A percentile compares a stretch with the other conserved stretches of the same genome.
phyloP scores from a whole-genome alignment of 148 eudicot species.

The Cornus kousa region DNA sequence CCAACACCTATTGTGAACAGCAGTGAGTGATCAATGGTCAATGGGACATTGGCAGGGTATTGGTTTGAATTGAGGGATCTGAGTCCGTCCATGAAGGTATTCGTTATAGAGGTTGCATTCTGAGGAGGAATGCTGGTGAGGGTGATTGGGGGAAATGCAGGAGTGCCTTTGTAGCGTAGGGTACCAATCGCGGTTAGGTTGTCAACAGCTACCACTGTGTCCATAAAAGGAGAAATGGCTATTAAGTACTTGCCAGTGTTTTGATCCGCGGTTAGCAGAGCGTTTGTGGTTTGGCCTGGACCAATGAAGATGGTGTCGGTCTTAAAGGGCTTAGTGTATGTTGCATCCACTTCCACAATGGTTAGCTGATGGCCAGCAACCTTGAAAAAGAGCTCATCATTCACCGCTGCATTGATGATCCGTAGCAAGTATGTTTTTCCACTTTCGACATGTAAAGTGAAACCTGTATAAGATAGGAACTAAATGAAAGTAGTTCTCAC shows the following conservation, averaged over 20 bases:
- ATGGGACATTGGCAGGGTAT: slow-evolving; percentile 57
- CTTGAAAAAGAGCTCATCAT: slow-evolving; percentile 76
- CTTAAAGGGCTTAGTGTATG: slow-evolving; percentile 59
- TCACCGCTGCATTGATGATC: slow-evolving; percentile 70
- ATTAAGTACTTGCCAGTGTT: slow-evolving; percentile 47
- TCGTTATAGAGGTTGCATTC: slow-evolving; percentile 47
- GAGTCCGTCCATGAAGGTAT: slow-evolving; percentile 36
- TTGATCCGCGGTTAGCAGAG: slow-evolving; percentile 48
- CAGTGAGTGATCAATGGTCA: slow-evolving; percentile 46
- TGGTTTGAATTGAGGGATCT: slow-evolving; percentile 52
- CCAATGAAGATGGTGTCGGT: slow-evolving; percentile 61
- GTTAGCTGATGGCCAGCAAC: slow-evolving; percentile 62
- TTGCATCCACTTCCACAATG: slow-evolving; percentile 75
- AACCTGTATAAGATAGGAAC: slow-evolving; percentile 25
- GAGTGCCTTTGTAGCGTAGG: slow-evolving; percentile 35
- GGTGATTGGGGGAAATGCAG: slow-evolving; percentile 22
- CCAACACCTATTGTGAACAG: slow-evolving; percentile 59
- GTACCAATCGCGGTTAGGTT: slow-evolving; percentile 46
- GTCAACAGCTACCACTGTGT: slow-evolving; percentile 56
- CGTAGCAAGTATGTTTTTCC: slow-evolving; percentile 65
- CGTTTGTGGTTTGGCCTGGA: slow-evolving; percentile 87
- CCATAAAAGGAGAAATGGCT: slow-evolving; percentile 73
- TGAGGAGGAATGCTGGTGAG: slow-evolving; percentile 42
- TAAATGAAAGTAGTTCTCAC: not conserved
- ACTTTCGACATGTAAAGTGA: slow-evolving; percentile 46